Percentiles rank a stretch among this genome's conserved stretches.
phyloP scores from a whole-genome alignment of 2,329 filamentous ascomycete genomes.

The Colletotrichum acutatum region DNA sequence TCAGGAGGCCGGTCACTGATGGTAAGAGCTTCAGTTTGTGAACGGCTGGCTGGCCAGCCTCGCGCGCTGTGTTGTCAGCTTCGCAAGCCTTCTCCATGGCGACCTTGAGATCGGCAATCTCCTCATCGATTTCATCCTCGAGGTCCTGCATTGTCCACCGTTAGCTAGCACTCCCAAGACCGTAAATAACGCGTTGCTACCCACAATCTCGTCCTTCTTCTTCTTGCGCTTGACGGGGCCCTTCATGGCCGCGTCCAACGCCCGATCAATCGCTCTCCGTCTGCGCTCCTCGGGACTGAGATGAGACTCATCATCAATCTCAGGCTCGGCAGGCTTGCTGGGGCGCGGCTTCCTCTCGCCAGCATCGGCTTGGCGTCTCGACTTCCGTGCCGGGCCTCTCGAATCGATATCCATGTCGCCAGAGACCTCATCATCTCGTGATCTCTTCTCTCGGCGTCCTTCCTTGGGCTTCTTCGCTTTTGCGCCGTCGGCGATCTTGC shows the following conservation, averaged over 20 bases:
- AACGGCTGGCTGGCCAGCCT: conserved; percentile 81
- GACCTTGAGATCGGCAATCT: conserved; percentile 87
- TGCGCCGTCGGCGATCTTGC: conserved; percentile 72
- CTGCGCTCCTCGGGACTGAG: conserved; percentile 87
- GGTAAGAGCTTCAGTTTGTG: conserved; percentile 95
- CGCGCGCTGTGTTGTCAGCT: conserved; percentile 84
- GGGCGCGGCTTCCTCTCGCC: conserved; percentile 60
- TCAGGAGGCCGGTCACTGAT: conserved; percentile 87
- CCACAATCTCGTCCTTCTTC: conserved; percentile 90
- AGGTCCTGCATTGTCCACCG: conserved; percentile 72
- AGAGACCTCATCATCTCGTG: conserved; percentile 61
- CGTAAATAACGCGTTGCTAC: conserved; percentile 44
- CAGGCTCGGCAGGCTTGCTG: conserved; percentile 54
- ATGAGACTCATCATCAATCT: conserved; percentile 79
- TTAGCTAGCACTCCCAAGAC: conserved; percentile 37
- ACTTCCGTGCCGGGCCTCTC: conserved; percentile 56
- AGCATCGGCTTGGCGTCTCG: conserved; percentile 55
- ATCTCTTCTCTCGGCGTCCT: conserved; percentile 73
- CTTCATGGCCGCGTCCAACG: conserved; percentile 90
- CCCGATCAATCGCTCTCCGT: conserved; percentile 83
- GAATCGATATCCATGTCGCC: conserved; percentile 55
- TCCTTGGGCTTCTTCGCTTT: conserved; percentile 79
- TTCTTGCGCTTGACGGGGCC: conserved; percentile 77
- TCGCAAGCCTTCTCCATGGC: conserved; percentile 92
- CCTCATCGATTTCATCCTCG: conserved; percentile 88